Percentiles rank a stretch among this genome's conserved stretches.
Evolutionary conservation across 225 moss, liverwort and hornwort genomes (phyloP).

Genomic region (Asterella californica): DNA sequence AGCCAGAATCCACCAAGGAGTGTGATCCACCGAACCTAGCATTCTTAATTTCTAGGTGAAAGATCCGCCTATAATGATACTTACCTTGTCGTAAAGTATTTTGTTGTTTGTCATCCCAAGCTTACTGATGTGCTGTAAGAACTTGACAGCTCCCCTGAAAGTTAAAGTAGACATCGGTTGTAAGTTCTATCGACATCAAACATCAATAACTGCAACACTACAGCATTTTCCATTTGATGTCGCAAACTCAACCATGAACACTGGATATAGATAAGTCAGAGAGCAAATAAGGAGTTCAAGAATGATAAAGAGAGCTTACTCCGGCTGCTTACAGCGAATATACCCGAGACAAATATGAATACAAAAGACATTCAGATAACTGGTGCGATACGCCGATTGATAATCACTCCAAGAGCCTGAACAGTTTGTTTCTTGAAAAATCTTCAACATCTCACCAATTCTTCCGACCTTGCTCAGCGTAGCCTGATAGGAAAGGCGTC

Average conservation of each 20-base stretch:
- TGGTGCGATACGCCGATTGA: slow-evolving; percentile 35
- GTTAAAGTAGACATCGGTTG: not conserved
- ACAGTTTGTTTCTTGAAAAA: slow-evolving; percentile 58
- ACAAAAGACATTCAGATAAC: slow-evolving; percentile 56
- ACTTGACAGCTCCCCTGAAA: slow-evolving; percentile 54
- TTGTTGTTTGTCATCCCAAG: slow-evolving; percentile 59
- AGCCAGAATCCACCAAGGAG: not conserved
- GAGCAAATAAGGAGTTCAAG: not conserved
- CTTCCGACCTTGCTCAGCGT: slow-evolving; percentile 58
- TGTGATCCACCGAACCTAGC: too few species aligned
- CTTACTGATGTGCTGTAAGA: slow-evolving; percentile 56
- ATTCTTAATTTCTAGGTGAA: too few species aligned
- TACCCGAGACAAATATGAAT: slow-evolving; percentile 60
- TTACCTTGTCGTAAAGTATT: slow-evolving; percentile 68
- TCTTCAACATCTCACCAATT: slow-evolving; percentile 59
- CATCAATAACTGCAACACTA: not conserved
- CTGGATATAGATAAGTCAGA: not conserved
- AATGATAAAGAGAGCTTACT: slow-evolving; percentile 34
- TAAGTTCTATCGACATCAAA: not conserved
- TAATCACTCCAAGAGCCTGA: slow-evolving; percentile 28
- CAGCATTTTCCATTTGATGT: not conserved
- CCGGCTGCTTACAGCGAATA: slow-evolving; percentile 59
- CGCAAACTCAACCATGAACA: not conserved
- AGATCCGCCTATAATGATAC: too few species aligned
- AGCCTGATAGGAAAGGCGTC: slow-evolving; percentile 30